These are phyloP conservation scores for Dictyostelium discoideum DNA, from an alignment of 78 protist genomes.

Conservation along the genomic window DNA sequence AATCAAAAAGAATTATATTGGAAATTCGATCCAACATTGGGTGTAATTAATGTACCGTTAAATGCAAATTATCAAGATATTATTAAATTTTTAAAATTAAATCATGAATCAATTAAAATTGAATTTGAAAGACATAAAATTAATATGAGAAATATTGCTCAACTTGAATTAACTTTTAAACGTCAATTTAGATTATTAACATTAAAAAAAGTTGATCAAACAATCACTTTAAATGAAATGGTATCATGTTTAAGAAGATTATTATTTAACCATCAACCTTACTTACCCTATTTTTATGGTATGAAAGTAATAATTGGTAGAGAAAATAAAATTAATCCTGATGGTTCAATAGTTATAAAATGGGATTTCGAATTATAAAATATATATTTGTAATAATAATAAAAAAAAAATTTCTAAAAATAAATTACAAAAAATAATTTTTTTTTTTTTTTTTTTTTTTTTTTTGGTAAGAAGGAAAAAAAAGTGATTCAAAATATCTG, in stretches of 20 bases:
- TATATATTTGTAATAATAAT: not conserved
- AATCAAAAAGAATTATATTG: not conserved
- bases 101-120: not conserved
- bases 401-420: not conserved
- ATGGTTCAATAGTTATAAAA: slow-evolving; percentile 38
- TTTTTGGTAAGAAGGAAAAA: not conserved
- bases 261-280: slow-evolving; percentile 32
- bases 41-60: slow-evolving; percentile 20
- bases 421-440: no score
- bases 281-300: not conserved
- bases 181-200: slow-evolving; percentile 34
- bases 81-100: not conserved
- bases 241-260: slow-evolving; percentile 33
- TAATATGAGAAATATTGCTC: slow-evolving; percentile 26
- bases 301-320: slow-evolving; percentile 42
- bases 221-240: slow-evolving; percentile 19
- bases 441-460: no score
- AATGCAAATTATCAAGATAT: not conserved
- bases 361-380: slow-evolving; percentile 59
- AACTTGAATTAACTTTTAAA: slow-evolving; percentile 42
- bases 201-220: not conserved
- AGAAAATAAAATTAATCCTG: slow-evolving; percentile 26
- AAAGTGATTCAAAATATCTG: not conserved
- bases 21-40: slow-evolving; percentile 6
- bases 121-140: slow-evolving; percentile 18